These are phyloP conservation scores for Euphorbia neoarborescens DNA, from an alignment of 441 rosid species.

Conservation along the genomic window DNA sequence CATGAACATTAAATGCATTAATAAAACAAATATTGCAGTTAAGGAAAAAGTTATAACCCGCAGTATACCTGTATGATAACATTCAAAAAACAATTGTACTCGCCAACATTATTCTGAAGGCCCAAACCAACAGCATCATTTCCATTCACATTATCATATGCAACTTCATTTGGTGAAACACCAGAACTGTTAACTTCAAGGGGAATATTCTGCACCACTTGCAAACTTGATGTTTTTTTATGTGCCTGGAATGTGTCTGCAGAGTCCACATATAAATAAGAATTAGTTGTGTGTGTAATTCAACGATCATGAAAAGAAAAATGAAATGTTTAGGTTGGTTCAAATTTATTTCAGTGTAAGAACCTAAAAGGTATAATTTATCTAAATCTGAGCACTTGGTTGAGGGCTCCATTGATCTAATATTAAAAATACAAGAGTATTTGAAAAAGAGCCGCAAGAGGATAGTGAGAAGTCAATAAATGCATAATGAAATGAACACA, in stretches of 20 bases:
- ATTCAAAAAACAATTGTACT: constrained; percentile 92
- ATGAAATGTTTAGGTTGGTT: neutral
- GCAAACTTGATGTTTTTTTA: constrained; percentile 38
- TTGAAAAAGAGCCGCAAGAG: neutral
- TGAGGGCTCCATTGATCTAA: neutral
- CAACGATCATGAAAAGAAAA: constrained; percentile 7
- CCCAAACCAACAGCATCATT: constrained; percentile 62
- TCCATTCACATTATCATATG: constrained; percentile 27
- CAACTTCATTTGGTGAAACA: constrained; percentile 30
- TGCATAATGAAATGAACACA: neutral
- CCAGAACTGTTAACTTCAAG: constrained; percentile 29
- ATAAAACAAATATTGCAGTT: neutral
- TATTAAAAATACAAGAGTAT: neutral
- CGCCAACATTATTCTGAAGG: constrained; percentile 85
- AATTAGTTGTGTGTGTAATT: constrained; percentile 7
- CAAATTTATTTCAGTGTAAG: neutral
- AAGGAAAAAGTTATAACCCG: constrained; percentile 5
- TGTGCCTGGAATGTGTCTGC: constrained; percentile 59
- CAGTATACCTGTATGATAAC: constrained; percentile 82
- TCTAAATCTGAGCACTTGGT: neutral
- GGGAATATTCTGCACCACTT: constrained; percentile 23
- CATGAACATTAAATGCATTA: constrained; percentile 5
- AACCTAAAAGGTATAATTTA: neutral
- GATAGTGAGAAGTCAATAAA: neutral
- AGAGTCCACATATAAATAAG: constrained; percentile 24